Evolutionary conservation across 768 basidiomycete species (phyloP), one percentile per base, ranked within the genome.

Genomic region (Neoboletus brunneissimus): DNA sequence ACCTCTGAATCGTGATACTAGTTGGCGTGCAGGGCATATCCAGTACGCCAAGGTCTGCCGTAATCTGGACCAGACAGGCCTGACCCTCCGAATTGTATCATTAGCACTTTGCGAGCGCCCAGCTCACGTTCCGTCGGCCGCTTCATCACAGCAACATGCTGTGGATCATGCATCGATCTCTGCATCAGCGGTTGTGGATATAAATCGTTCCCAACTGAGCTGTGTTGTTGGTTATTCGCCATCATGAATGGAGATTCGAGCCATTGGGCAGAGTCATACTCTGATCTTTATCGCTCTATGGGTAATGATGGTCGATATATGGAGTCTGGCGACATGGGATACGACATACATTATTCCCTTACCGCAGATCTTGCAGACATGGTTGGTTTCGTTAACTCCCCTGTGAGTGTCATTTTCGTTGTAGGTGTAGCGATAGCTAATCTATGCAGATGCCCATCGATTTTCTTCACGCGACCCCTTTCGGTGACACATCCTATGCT

Each of bases 131-230:
- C 18, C 25, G 20, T 4, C 38, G 16, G 37, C 48, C 29, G 50
- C 35, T 35, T 38, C 45, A 4, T 56, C 50, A 68, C 67, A 68
- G 67, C 65, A 68, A 59, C 0, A 53, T 69, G 63, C 67, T 68
- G 68, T 70, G 34, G 38, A 53, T 41, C 18, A 22, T 38, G 12
- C 29, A 23, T 35, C 42, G 12, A 34, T 45, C 1, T 55, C 27
- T 48, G 42, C 6, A 23, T 27, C 32, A 48, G 52, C 34, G 22
- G 2, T 23, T 29, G 8, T 5, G 15, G 20, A 59, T 70, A 68
- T 60, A 68, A 63, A 45, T 13, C 12, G 2, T 44, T 4, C 48
- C 16, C 31, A 23, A 38, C 23, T 20, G 29, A 35, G n/a, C 22
- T 35, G 37, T 16, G 32, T 41, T 20, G 22, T 23, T 31, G 13